Conservation (phyloP, 352 stramenopile genomes). For the Phytophthora hibernalis region DNA sequence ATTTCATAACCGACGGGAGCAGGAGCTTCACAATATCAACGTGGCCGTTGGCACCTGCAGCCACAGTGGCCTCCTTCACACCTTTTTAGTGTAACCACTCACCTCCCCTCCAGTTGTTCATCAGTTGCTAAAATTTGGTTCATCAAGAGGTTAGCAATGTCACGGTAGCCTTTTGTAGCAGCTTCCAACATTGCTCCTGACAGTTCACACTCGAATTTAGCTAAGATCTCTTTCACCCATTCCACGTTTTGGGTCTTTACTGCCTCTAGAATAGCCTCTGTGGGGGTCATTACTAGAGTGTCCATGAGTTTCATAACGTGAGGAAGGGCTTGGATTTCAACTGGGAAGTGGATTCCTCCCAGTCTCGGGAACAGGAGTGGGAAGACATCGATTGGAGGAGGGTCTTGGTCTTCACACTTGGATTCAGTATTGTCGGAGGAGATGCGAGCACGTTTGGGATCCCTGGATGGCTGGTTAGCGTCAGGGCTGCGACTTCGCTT, state of each 20-base stretch:
- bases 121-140: too few species aligned
- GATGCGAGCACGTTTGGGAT: background rate
- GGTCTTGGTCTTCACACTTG: background rate
- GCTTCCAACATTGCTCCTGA: background rate
- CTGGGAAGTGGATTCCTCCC: background rate
- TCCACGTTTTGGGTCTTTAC: background rate
- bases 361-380: background rate
- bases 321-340: background rate
- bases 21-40: background rate
- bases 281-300: background rate
- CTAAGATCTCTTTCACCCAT: background rate
- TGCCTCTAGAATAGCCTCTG: background rate
- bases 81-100: too few species aligned
- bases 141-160: background rate
- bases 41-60: slow-evolving; percentile 5
- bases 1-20: background rate
- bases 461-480: too few species aligned
- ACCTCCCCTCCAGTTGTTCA: too few species aligned
- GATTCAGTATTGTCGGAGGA: background rate
- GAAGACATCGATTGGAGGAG: background rate
- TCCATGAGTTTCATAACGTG: background rate
- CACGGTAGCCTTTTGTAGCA: background rate
- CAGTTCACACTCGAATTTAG: background rate
- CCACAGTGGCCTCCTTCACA: background rate
- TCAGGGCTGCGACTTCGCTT: too few species aligned